Percentiles rank a stretch among this genome's conserved stretches.
These are phyloP conservation scores for Tausonia pullulans DNA, from an alignment of 1,284 basidiomycete species.

Conservation along the genomic window DNA sequence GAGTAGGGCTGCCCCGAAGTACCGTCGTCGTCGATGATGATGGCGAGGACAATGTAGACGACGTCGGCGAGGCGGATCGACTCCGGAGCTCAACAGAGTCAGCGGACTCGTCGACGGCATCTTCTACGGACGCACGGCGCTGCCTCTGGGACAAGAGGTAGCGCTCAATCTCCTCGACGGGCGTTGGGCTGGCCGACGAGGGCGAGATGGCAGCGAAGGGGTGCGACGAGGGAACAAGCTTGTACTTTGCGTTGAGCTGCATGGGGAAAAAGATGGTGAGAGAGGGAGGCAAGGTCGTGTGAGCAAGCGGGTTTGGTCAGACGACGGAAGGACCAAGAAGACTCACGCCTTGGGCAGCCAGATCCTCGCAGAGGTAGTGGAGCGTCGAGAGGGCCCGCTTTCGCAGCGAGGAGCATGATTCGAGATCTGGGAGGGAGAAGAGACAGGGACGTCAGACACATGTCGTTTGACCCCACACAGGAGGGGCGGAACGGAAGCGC, in stretches of 20 bases:
- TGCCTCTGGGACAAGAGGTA: background rate
- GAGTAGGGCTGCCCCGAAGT: background rate
- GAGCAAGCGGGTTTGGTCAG: background rate
- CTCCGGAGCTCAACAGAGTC: background rate
- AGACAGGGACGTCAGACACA: no score
- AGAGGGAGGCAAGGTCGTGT: background rate
- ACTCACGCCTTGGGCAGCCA: background rate
- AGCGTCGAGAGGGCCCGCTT: background rate
- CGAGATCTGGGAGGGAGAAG: background rate
- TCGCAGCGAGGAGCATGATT: background rate
- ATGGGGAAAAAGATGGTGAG: no score
- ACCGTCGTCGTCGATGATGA: background rate
- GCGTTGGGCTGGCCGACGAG: no score
- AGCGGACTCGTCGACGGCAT: background rate
- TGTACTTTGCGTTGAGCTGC: background rate
- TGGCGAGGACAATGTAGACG: no score
- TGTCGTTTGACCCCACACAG: no score
- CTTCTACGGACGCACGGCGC: background rate
- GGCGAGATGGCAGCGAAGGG: background rate
- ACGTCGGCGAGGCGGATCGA: background rate
- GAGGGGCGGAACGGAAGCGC: no score
- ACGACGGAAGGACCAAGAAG: background rate
- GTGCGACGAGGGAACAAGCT: background rate
- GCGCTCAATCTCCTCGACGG: background rate
- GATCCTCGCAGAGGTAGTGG: background rate